Conservation (phyloP, 352 stramenopile species). For the Plasmopara halstedii region DNA sequence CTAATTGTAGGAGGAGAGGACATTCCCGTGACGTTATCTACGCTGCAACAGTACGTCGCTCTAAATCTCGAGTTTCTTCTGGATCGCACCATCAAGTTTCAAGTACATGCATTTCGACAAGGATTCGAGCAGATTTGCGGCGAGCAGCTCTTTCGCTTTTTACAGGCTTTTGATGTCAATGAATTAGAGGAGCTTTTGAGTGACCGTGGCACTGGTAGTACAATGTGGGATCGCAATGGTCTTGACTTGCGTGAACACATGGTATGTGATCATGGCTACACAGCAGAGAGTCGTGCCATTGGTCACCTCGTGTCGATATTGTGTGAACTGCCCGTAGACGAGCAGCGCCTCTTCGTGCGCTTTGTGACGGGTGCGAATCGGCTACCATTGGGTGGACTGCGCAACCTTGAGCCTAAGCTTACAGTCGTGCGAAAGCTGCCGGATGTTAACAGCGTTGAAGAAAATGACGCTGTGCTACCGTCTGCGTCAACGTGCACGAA, state of each 20-base stretch:
- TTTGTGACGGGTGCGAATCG: constrained; percentile 87
- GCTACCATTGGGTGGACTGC: constrained; percentile 76
- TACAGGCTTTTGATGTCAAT: constrained; percentile 49
- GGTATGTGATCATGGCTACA: constrained; percentile 84
- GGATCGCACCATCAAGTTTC: constrained; percentile 43
- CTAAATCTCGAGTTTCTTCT: constrained; percentile 53
- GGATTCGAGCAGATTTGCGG: constrained; percentile 66
- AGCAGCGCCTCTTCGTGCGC: constrained; percentile 80
- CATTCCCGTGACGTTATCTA: constrained; percentile 36
- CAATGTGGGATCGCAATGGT: constrained; percentile 66
- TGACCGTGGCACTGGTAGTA: constrained; percentile 31
- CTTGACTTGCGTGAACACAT: constrained; percentile 65
- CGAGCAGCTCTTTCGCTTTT: constrained; percentile 22
- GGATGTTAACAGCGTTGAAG: constrained; percentile 7
- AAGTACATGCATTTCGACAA: constrained; percentile 56
- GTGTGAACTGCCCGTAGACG: constrained; percentile 48
- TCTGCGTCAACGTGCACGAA: constrained; percentile 87
- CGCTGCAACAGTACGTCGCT: constrained; percentile 47
- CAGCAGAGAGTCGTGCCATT: constrained; percentile 52
- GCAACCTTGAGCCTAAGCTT: constrained; percentile 74
- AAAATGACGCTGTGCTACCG: constrained; percentile 53
- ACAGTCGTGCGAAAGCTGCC: constrained; percentile 84
- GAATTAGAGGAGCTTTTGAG: constrained; percentile 67
- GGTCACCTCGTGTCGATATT: constrained; percentile 68
- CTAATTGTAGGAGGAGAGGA: constrained; percentile 36